Evolutionary conservation across 208 protist species (phyloP).

Genomic region (Wallacemonas rigidus): DNA sequence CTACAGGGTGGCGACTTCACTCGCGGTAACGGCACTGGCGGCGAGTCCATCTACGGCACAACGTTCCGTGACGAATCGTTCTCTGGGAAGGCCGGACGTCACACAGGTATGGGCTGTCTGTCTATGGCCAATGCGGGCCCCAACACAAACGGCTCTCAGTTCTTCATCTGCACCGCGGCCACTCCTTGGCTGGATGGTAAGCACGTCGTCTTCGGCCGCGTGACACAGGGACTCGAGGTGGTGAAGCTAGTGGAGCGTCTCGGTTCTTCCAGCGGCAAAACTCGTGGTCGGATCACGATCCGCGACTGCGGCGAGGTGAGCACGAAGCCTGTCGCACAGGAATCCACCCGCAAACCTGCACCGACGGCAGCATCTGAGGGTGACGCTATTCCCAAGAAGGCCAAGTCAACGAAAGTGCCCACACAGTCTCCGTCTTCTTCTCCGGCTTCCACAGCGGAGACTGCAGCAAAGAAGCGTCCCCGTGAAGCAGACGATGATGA

Average conservation of each 20-base stretch:
- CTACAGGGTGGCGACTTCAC: slow-evolving; percentile 98
- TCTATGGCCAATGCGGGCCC: slow-evolving; percentile 99
- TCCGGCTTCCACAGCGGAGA: neutral
- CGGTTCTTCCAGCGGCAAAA: slow-evolving; percentile 74
- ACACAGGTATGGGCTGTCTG: slow-evolving; percentile 92
- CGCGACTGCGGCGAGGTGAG: slow-evolving; percentile 80
- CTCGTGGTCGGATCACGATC: slow-evolving; percentile 62
- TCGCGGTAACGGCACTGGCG: slow-evolving; percentile 95
- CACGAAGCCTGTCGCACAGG: slow-evolving; percentile 20
- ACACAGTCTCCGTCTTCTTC: neutral
- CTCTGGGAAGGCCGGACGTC: slow-evolving; percentile 91
- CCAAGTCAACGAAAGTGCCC: slow-evolving; percentile 11
- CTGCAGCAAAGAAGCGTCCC: slow-evolving; percentile 24
- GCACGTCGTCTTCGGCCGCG: slow-evolving; percentile 96
- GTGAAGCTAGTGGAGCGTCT: slow-evolving; percentile 81
- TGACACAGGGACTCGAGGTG: slow-evolving; percentile 85
- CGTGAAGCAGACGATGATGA: slow-evolving; percentile 32
- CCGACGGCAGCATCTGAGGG: slow-evolving; percentile 4
- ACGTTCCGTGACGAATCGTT: slow-evolving; percentile 97
- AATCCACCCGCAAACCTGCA: neutral
- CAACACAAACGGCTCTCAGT: slow-evolving; percentile 97
- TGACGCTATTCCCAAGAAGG: neutral
- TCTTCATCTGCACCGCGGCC: slow-evolving; percentile 92
- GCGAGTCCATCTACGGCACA: slow-evolving; percentile 98
- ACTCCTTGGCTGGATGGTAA: slow-evolving; percentile 93